Base-by-base conservation (phyloP, 768 basidiomycete genomes). In the Tylopilus rubrobrunneus region DNA sequence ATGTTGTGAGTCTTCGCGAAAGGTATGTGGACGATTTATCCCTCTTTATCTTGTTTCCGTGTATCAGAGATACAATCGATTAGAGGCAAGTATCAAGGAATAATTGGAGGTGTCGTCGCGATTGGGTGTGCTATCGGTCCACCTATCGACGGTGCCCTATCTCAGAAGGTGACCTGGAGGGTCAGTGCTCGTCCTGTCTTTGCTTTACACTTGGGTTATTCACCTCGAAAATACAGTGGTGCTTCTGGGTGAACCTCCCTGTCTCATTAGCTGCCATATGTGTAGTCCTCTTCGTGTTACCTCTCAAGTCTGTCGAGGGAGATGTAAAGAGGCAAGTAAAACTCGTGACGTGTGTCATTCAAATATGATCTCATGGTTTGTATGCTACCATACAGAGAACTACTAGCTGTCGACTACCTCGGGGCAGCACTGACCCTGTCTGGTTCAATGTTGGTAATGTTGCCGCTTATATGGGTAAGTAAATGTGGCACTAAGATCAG, bases 11-110 rank as follows among this genome's bases (percentile, higher is more conserved):
- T 25, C 73, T 90, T 39, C 80, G 85, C 23, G 84, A 86, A 4
- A 74, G 84, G 84, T 80, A 48, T 27, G 72, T 64, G 45, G 25
- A 25, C 5, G 5, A 25, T 2, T 25, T 25, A 25, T 25, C 25
- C 25, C 25, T 39, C 27, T 1, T 8, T 11, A 17, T 25, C 2
- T 17, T 12, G 6, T 21, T 54, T 48, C 25, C 25, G 25, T 45
- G 17, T 56, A 25, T 25, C 25, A 25, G 5, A 25, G 25, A 5
- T 25, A 25, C 25, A 25, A 25, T 19, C 19, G 19, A 19, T 25
- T 25, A 84, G 83, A 56, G 87, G 87, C 28, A 89, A 89, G 69
- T 90, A 88, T 60, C 85, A 87, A 60, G 88, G 88, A 1, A 85
- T 89, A 31, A 83, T 86, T 19, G 81, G 83, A 4, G 81, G 76